Base-by-base conservation (phyloP, 345 rosid species). In the Eucalyptus fibrosa region DNA sequence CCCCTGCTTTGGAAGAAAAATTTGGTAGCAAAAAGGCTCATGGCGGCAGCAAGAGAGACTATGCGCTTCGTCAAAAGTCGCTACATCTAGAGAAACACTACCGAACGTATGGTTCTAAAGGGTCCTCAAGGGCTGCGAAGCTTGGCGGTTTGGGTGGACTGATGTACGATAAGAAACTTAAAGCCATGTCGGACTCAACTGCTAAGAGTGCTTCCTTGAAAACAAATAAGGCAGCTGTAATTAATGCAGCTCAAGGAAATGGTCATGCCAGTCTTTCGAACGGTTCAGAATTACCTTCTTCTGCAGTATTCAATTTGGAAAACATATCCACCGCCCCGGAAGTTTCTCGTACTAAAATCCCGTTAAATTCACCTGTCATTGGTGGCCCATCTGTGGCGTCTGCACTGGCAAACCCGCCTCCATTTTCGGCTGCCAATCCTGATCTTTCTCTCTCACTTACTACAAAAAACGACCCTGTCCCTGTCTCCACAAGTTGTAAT, bases 61-160 rank as follows among this genome's bases (percentile, higher is more conserved):
- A 91, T 81, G 92, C 95, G 56, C 95, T 94, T 50, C 93, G 97
- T 62, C 98, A 97, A 88, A 97, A 95, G 89, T 93, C 98, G 62
- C 91, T 94, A 89, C 98, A 96, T 93, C 88, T 93, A 81, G 96
- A 96, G 92, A 96, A 95, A 90, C 91, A 91, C 91, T 92, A 91
- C 85, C 93, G 94, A 47, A 90, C 94, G 7, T 93, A 94, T 92
- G 97, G 96, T 72, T 91, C 94, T 87, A 96, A 94, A 92, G 94
- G 94, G 62, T 93, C 94, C 86, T 94, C 97, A 23, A 94, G 95
- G 92, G 90, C 92, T 18, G 93, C 91, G 28, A 96, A 94, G 92
- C 91, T 94, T 90, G 93, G 92, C 77, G 91, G 96, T 88, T 91
- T 95, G 91, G 93, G 95, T 77, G 92, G 96, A 87, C 89, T 93